phyloP scores from a whole-genome alignment of 139 green algal genomes.

The Chlorella sp. region DNA sequence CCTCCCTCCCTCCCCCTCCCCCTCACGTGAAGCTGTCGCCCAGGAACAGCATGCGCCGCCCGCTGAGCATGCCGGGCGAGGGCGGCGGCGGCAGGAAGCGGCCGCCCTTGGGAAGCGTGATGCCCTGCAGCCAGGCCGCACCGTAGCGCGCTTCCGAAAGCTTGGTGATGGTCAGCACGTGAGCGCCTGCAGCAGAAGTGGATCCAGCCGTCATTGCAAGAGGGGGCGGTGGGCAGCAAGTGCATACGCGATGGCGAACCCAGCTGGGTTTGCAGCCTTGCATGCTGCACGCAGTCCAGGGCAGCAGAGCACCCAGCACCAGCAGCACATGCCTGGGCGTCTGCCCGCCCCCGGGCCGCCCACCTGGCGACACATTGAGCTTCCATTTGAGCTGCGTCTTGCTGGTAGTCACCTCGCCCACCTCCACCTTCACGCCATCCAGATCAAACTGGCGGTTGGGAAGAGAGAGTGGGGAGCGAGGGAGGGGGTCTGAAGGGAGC shows the following conservation, averaged over 20 bases:
- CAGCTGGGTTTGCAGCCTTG: too few species aligned
- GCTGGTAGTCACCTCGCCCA: too few species aligned
- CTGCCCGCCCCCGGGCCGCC: too few species aligned
- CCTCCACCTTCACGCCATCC: background rate
- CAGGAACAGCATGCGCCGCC: conserved; percentile 9
- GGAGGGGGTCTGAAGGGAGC: too few species aligned
- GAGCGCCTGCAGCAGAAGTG: background rate
- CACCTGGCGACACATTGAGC: background rate
- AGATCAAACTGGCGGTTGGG: background rate
- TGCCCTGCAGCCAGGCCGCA: background rate
- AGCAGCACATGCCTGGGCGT: background rate
- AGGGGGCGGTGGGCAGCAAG: too few species aligned
- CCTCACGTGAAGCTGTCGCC: conserved; percentile 12
- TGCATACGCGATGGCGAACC: too few species aligned
- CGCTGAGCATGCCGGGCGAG: background rate
- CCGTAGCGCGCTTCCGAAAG: background rate
- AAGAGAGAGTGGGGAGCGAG: background rate
- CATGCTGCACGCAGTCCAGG: too few species aligned
- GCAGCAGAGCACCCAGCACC: background rate
- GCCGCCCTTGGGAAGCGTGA: background rate
- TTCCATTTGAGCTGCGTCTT: background rate
- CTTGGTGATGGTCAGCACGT: conserved; percentile 12
- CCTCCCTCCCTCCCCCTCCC: background rate
- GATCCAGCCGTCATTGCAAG: too few species aligned
- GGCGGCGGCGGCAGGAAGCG: conserved; percentile 18